Evolutionary conservation across 2,329 filamentous ascomycete genomes (phyloP).

Genomic region (Westerdykella ornata): DNA sequence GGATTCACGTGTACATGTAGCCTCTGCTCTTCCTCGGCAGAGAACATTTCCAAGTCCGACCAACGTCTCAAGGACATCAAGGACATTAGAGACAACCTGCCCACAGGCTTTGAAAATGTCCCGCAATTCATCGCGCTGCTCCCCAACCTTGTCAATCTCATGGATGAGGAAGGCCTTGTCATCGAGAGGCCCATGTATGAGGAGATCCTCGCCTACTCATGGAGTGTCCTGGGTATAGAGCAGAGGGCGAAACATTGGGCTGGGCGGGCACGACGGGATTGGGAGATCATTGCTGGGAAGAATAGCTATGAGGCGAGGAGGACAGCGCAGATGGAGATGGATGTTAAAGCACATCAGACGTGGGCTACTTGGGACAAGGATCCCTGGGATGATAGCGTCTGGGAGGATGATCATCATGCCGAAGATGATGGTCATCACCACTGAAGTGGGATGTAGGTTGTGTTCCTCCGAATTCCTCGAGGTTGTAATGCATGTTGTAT

Average conservation of each 20-base stretch:
- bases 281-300: constrained; percentile 22
- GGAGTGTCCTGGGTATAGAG: constrained; percentile 20
- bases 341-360: constrained; percentile 21
- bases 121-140: constrained; percentile 20
- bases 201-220: constrained; percentile 31
- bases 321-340: constrained; percentile 14
- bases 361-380: constrained; percentile 24
- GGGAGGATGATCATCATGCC: constrained; percentile 2
- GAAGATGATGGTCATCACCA: constrained; percentile 7
- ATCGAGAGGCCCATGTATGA: constrained; percentile 23
- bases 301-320: constrained; percentile 22
- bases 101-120: constrained; percentile 12
- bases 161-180: constrained; percentile 24
- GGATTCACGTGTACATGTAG: constrained; percentile 28
- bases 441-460: neutral
- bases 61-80: constrained; percentile 22
- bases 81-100: constrained; percentile 20
- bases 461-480: too few species aligned
- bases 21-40: constrained; percentile 19
- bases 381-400: constrained; percentile 10
- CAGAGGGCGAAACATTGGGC: constrained; percentile 25
- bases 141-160: constrained; percentile 17
- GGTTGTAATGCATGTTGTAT: too few species aligned
- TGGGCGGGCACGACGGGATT: constrained; percentile 17
- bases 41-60: constrained; percentile 17